Evolutionary conservation across 371 early-diverging fungal species (phyloP).

Genomic region (Lichtheimia ramosa): DNA sequence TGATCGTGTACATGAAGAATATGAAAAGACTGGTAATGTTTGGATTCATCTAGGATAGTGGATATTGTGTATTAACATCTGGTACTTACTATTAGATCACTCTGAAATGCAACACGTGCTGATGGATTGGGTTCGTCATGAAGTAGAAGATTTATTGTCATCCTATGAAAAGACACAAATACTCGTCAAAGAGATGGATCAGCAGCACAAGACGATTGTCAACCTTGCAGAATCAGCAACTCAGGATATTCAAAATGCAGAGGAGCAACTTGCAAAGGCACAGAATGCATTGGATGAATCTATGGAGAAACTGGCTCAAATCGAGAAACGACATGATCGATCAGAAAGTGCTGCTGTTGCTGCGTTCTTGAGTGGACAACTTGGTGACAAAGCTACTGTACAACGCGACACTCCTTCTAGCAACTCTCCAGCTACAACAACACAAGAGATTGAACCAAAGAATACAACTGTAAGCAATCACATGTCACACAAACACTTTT

Average conservation of each 20-base stretch:
- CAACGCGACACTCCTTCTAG: not conserved
- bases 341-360: slow-evolving; percentile 31
- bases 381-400: slow-evolving; percentile 8
- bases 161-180: slow-evolving; percentile 22
- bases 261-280: slow-evolving; percentile 17
- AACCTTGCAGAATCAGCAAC: slow-evolving; percentile 13
- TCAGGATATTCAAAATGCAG: slow-evolving; percentile 10
- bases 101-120: slow-evolving; percentile 4
- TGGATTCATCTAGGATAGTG: not conserved
- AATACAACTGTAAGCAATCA: too few species aligned
- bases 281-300: slow-evolving; percentile 27
- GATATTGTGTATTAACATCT: not conserved
- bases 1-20: not conserved
- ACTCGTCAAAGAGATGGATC: slow-evolving; percentile 20
- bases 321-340: slow-evolving; percentile 38
- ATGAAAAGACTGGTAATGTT: slow-evolving; percentile 2
- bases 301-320: slow-evolving; percentile 16
- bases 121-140: slow-evolving; percentile 29
- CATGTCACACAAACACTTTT: too few species aligned
- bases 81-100: not conserved
- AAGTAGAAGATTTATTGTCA: slow-evolving; percentile 24
- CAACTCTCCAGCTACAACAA: not conserved
- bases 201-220: slow-evolving; percentile 10
- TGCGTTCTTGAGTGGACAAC: slow-evolving; percentile 21
- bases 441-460: slow-evolving; percentile 1